phyloP scores from a whole-genome alignment of 805 yeast genomes.

The Priceomyces carsonii region DNA sequence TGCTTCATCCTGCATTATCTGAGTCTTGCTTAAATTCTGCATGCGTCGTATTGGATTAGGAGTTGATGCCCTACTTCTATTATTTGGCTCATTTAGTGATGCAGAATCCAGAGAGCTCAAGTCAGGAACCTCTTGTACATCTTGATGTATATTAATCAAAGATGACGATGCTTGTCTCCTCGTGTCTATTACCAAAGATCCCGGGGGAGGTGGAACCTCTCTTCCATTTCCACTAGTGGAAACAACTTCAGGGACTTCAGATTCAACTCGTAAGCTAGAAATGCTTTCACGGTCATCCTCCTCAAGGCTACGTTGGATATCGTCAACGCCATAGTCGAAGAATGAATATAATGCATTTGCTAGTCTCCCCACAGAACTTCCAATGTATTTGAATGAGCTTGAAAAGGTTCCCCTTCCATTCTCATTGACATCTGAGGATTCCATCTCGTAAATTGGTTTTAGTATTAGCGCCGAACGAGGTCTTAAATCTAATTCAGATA shows the following conservation, averaged over 20 bases:
- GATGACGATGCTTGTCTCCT: slow-evolving; percentile 8
- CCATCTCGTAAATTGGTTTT: slow-evolving; percentile 50
- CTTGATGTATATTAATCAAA: slow-evolving; percentile 10
- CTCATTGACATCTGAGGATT: slow-evolving; percentile 17
- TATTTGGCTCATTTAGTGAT: slow-evolving; percentile 7
- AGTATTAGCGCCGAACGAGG: slow-evolving; percentile 77
- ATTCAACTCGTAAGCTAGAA: slow-evolving; percentile 4
- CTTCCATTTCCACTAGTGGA: slow-evolving; percentile 1
- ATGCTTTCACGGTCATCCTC: slow-evolving; percentile 9
- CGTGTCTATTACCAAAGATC: slow-evolving; percentile 10
- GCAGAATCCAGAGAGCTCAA: slow-evolving; percentile 1
- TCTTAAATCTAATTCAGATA: slow-evolving; percentile 56
- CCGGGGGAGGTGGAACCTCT: slow-evolving; percentile 5
- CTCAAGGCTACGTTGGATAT: slow-evolving; percentile 12
- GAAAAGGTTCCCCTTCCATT: slow-evolving; percentile 7
- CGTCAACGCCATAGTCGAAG: slow-evolving; percentile 43
- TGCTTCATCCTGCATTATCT: slow-evolving; percentile 17
- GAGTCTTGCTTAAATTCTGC: slow-evolving; percentile 15
- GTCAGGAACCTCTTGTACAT: neutral
- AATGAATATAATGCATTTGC: slow-evolving; percentile 38
- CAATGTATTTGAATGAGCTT: slow-evolving; percentile 8
- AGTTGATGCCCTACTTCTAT: slow-evolving; percentile 13
- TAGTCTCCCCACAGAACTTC: slow-evolving; percentile 13
- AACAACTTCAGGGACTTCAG: slow-evolving; percentile 1
- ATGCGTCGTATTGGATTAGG: slow-evolving; percentile 12